A percentile compares a stretch with the other conserved stretches of the same genome.
Evolutionary conservation across 495 filamentous ascomycete species (phyloP).

Genomic region (Daldinia concentrica): DNA sequence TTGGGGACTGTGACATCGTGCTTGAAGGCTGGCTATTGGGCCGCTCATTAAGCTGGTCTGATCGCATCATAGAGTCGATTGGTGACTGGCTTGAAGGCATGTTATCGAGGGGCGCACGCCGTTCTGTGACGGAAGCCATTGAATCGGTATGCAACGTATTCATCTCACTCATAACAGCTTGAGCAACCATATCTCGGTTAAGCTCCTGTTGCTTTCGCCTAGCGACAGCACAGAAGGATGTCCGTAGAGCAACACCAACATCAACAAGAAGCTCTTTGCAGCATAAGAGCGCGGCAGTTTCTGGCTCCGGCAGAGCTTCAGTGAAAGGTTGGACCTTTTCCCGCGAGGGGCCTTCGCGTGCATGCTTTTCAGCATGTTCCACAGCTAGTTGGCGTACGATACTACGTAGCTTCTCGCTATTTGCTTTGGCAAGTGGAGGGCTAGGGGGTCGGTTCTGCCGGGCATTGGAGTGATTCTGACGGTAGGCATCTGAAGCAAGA

Average conservation of each 20-base stretch:
- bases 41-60: slow-evolving; percentile 26
- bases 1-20: slow-evolving; percentile 11
- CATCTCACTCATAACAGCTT: slow-evolving; percentile 56
- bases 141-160: slow-evolving; percentile 41
- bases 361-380: slow-evolving; percentile 48
- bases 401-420: slow-evolving; percentile 53
- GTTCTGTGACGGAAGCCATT: slow-evolving; percentile 24
- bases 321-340: slow-evolving; percentile 46
- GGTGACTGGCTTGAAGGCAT: slow-evolving; percentile 33
- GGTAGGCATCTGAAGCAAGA: slow-evolving; percentile 57
- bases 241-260: slow-evolving; percentile 53
- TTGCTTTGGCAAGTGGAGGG: slow-evolving; percentile 48
- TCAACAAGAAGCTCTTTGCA: slow-evolving; percentile 56
- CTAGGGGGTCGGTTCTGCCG: slow-evolving; percentile 42
- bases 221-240: slow-evolving; percentile 56
- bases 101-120: slow-evolving; percentile 32
- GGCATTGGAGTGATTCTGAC: slow-evolving; percentile 53
- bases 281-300: slow-evolving; percentile 44
- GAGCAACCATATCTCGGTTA: slow-evolving; percentile 51
- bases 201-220: slow-evolving; percentile 50
- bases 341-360: slow-evolving; percentile 42
- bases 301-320: slow-evolving; percentile 37
- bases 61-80: slow-evolving; percentile 20
- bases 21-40: slow-evolving; percentile 27
- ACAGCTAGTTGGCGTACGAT: slow-evolving; percentile 56